Percentiles rank a stretch among this genome's conserved stretches.
These are phyloP conservation scores for Solanum tarapatanum DNA, from an alignment of 257 asterid species.

Conservation along the genomic window DNA sequence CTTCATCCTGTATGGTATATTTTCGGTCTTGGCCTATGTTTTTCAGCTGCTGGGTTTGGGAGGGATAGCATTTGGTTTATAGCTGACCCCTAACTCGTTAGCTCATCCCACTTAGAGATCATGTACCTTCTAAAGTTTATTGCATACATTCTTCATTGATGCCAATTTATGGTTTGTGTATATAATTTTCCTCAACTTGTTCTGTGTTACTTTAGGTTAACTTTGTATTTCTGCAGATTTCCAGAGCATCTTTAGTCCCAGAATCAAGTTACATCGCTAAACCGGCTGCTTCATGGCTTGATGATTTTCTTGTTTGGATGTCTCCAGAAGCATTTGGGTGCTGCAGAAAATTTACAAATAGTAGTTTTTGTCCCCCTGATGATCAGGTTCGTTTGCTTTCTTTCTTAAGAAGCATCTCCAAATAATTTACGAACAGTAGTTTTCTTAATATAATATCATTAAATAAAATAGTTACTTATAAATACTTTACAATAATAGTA, in stretches of 20 bases:
- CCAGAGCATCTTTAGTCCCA: slow-evolving; percentile 81
- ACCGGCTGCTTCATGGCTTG: slow-evolving; percentile 99
- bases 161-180: background rate
- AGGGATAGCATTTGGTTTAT: background rate
- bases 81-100: background rate
- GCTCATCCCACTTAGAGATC: background rate
- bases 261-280: slow-evolving; percentile 93
- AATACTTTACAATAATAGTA: background rate
- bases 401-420: background rate
- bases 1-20: background rate
- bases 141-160: background rate
- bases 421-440: background rate
- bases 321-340: slow-evolving; percentile 99
- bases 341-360: slow-evolving; percentile 86
- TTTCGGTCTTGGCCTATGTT: background rate
- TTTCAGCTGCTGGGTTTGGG: background rate
- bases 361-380: slow-evolving; percentile 84
- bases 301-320: slow-evolving; percentile 93
- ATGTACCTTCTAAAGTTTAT: background rate
- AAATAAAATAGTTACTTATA: background rate
- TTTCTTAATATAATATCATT: background rate
- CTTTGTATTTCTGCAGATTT: slow-evolving; percentile 45
- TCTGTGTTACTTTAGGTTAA: slow-evolving; percentile 1
- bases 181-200: background rate
- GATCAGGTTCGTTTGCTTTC: slow-evolving; percentile 56